Percentiles rank a stretch among this genome's conserved stretches.
Evolutionary conservation across 441 rosid genomes (phyloP).

Genomic region (Erodium moschatum): DNA sequence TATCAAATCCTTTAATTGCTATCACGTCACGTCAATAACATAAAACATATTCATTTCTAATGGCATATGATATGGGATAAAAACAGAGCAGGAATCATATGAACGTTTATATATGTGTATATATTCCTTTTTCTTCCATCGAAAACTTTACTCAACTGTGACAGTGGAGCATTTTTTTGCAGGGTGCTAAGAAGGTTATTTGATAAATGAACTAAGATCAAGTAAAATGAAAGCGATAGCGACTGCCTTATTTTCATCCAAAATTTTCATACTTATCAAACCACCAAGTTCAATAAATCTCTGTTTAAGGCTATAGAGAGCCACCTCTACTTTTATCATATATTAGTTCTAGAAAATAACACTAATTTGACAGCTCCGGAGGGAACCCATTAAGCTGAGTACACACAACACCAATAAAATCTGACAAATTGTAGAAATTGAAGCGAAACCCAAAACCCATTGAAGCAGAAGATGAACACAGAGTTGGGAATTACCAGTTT

Average conservation of each 20-base stretch:
- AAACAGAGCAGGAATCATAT: not conserved
- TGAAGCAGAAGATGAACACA: not conserved
- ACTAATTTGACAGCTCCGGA: not conserved
- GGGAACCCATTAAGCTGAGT: not conserved
- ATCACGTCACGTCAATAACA: not conserved
- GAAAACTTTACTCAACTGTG: not conserved
- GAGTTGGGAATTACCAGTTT: not conserved
- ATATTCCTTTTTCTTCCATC: not conserved
- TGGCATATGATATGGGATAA: not conserved
- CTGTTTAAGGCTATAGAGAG: not conserved
- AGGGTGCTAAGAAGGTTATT: not conserved
- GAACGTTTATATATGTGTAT: not conserved
- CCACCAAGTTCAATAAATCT: no score
- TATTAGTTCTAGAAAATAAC: not conserved
- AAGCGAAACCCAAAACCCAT: not conserved
- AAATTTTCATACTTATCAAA: no score
- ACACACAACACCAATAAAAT: no score
- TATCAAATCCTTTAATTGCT: not conserved
- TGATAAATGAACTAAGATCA: not conserved
- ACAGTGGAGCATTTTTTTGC: not conserved
- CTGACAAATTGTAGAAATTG: not conserved
- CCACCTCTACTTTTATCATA: not conserved
- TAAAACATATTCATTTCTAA: not conserved
- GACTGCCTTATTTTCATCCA: no score
- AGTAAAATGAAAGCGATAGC: not conserved